Evolutionary conservation across 2,329 filamentous ascomycete species (phyloP).

Genomic region (Ceratocystis diversiconidia): DNA sequence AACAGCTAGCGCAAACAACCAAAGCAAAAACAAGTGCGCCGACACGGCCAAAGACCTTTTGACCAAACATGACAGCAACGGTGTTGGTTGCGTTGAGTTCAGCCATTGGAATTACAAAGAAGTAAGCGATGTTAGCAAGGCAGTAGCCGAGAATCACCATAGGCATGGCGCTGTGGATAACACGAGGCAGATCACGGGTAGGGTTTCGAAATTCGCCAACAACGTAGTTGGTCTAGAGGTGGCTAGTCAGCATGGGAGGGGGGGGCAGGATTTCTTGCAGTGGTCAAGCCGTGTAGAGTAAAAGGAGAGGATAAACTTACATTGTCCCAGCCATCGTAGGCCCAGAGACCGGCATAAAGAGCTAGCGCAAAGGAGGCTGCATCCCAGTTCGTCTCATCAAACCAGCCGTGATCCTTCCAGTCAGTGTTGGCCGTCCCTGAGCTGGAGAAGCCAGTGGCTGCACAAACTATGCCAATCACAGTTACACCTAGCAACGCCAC

Average conservation of each 20-base stretch:
- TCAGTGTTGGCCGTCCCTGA: constrained; percentile 61
- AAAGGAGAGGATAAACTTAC: constrained; percentile 38
- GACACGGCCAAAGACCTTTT: constrained; percentile 71
- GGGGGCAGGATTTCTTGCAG: background rate
- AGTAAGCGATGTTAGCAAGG: constrained; percentile 84
- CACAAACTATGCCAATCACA: constrained; percentile 77
- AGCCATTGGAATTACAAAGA: constrained; percentile 72
- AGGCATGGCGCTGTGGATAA: constrained; percentile 94
- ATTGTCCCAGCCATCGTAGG: constrained; percentile 98
- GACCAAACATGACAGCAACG: constrained; percentile 86
- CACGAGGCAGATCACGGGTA: constrained; percentile 72
- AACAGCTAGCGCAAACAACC: constrained; percentile 80
- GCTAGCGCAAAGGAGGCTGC: constrained; percentile 84
- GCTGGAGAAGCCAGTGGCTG: constrained; percentile 67
- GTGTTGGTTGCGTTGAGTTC: constrained; percentile 82
- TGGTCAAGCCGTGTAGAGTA: background rate
- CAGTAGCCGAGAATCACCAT: constrained; percentile 83
- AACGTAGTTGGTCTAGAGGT: constrained; percentile 56
- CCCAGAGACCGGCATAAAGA: constrained; percentile 90
- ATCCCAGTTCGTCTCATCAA: constrained; percentile 67
- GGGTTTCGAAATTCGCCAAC: constrained; percentile 94
- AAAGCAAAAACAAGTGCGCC: constrained; percentile 77
- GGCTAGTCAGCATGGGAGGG: constrained; percentile 19
- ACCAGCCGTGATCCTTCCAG: constrained; percentile 84
- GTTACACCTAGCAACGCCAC: constrained; percentile 76